Evolutionary conservation across 257 asterid species (phyloP).

Genomic region (Capsicum rhomboideum): DNA sequence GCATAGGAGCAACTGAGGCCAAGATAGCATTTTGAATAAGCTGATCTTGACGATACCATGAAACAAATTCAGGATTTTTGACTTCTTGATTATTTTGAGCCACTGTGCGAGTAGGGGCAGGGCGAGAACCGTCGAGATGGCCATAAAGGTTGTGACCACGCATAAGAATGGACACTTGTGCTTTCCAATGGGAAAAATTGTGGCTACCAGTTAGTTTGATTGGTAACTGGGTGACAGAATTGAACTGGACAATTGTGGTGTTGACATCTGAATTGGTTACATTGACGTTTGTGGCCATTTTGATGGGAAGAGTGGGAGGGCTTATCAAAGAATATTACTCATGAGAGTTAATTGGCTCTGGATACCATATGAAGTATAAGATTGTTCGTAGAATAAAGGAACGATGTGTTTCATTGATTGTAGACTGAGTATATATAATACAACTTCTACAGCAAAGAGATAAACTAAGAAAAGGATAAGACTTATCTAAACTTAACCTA

Average conservation of each 20-base stretch:
- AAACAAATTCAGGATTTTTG: too few species aligned
- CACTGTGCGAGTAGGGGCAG: background rate
- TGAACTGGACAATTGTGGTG: too few species aligned
- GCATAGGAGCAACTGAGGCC: background rate
- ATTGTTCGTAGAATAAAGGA: background rate
- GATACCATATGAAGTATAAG: background rate
- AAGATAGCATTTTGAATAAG: background rate
- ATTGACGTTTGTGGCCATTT: background rate
- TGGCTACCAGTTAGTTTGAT: background rate
- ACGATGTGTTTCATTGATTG: too few species aligned
- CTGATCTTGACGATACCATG: background rate
- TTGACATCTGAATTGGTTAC: too few species aligned
- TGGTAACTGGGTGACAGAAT: background rate
- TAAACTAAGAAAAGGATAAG: too few species aligned
- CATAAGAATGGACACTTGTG: too few species aligned
- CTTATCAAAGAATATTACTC: background rate
- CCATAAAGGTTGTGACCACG: background rate
- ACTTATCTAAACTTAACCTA: background rate
- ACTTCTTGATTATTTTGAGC: too few species aligned
- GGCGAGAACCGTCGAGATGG: background rate
- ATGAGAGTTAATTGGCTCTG: background rate
- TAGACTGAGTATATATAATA: too few species aligned
- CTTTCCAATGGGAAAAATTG: background rate
- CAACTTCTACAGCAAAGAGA: background rate
- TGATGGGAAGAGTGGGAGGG: background rate